These are phyloP conservation scores for Ceratobasidium sp. DNA, from an alignment of 1,284 basidiomycete species.

Conservation along the genomic window DNA sequence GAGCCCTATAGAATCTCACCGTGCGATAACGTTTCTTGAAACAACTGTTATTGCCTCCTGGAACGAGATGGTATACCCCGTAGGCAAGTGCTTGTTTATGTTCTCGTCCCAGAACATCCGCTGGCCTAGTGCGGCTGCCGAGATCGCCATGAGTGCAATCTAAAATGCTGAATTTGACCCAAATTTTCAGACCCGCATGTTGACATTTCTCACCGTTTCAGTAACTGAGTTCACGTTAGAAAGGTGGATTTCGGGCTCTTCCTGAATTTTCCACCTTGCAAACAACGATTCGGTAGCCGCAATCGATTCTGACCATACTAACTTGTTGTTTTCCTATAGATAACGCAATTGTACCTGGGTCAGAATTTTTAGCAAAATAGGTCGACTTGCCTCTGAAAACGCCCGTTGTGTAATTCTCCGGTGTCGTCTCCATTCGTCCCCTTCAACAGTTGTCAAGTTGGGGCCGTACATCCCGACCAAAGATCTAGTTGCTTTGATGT, in stretches of 20 bases:
- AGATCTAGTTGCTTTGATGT: neutral
- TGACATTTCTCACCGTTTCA: neutral
- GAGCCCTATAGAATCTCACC: neutral
- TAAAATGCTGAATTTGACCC: neutral
- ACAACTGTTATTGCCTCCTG: neutral
- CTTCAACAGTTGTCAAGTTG: constrained; percentile 35
- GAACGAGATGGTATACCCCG: constrained; percentile 6
- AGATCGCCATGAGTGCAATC: constrained; percentile 28
- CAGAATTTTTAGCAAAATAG: too few relatives aligned
- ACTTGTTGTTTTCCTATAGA: neutral
- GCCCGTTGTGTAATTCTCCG: constrained; percentile 35
- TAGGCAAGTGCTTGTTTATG: neutral
- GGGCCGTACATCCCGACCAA: constrained; percentile 23
- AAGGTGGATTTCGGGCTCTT: neutral
- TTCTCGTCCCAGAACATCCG: constrained; percentile 10
- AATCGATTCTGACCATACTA: neutral
- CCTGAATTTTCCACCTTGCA: neutral
- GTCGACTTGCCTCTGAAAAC: constrained; percentile 39
- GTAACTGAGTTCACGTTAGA: neutral
- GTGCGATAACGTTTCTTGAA: neutral
- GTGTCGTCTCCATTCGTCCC: constrained; percentile 38
- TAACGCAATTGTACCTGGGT: too few relatives aligned
- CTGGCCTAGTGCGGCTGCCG: constrained; percentile 15
- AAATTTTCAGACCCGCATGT: neutral
- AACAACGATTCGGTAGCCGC: neutral